These are phyloP conservation scores for Fusarium heterosporum DNA, from an alignment of 2,329 filamentous ascomycete species.

Conservation along the genomic window DNA sequence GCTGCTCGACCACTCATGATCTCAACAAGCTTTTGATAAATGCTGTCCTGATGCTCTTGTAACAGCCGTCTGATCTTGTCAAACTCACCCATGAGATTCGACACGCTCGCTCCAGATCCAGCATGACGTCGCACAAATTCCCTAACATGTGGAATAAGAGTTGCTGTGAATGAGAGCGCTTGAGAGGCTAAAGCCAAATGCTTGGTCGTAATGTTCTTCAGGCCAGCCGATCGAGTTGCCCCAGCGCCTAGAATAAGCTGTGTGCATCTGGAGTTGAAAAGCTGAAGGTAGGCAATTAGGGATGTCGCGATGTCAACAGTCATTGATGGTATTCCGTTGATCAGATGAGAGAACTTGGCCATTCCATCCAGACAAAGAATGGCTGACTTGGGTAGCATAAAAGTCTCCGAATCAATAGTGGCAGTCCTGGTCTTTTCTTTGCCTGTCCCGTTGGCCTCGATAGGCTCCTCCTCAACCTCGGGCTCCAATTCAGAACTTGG, in stretches of 20 bases:
- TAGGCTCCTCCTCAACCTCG: slow-evolving; percentile 48
- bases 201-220: slow-evolving; percentile 97
- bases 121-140: slow-evolving; percentile 89
- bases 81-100: slow-evolving; percentile 80
- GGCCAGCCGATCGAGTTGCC: slow-evolving; percentile 85
- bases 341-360: slow-evolving; percentile 83
- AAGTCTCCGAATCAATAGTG: slow-evolving; percentile 84
- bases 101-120: slow-evolving; percentile 63
- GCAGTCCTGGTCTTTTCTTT: slow-evolving; percentile 79
- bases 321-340: slow-evolving; percentile 89
- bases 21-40: slow-evolving; percentile 92
- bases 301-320: slow-evolving; percentile 82
- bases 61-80: slow-evolving; percentile 86
- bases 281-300: slow-evolving; percentile 85
- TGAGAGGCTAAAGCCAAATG: slow-evolving; percentile 93
- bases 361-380: slow-evolving; percentile 84
- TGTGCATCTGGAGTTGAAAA: slow-evolving; percentile 97
- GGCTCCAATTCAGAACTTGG: slow-evolving; percentile 57
- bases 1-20: slow-evolving; percentile 86
- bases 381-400: slow-evolving; percentile 86
- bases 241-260: slow-evolving; percentile 96
- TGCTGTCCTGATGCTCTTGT: slow-evolving; percentile 90
- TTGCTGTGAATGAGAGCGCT: slow-evolving; percentile 86
- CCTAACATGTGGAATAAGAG: slow-evolving; percentile 87
- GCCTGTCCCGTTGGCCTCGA: slow-evolving; percentile 61